Evolutionary conservation across 805 yeast species (phyloP), one percentile per base, ranked within the genome.

Genomic region (Monosporozyma solicola): DNA sequence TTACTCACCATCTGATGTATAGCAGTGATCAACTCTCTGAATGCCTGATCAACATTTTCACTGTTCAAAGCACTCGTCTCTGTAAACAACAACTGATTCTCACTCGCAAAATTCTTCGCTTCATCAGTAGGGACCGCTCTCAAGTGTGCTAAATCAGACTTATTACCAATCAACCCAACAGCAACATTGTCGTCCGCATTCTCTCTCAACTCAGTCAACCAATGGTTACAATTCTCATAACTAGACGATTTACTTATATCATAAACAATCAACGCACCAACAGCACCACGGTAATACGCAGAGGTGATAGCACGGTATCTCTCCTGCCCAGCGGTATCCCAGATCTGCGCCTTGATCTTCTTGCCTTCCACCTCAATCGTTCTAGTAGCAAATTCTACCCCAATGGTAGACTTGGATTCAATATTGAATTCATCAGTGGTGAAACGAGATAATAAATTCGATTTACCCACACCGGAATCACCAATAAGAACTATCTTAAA

Each of bases 251-350:
- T 92, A 55, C 97, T 82, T 64, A 92, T 92, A 73, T 92, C 99
- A 72, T 92, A 92, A 58, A 92, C 96, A 54, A 92, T 85, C 63
- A 92, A 78, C 3, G 98, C 98, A 55, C 99, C 99, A 52, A 91
- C 96, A 1, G 99, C 98, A 44, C 98, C 99, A 68, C 99, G 80
- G 71, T 92, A 92, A 74, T 92, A 92, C 5, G 98, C 98, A 53
- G 94, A 84, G 33, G 99, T 94, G 70, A 92, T 92, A 47, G 99
- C 98, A 63, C 99, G 82, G 76, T 94, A 92, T 70, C 99, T 83
- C 72, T 92, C 99, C 75, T 92, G 99, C 56, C 99, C 99, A 2
- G 99, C 99, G 39, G 99, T 92, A 72, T 92, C 99, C 99, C 99
- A 92, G 61, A 90, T 85, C 72, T 89, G 95, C 3, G 95, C 92